phyloP scores from a whole-genome alignment of 2,329 filamentous ascomycete genomes.

The Dactylella cylindrospora region DNA sequence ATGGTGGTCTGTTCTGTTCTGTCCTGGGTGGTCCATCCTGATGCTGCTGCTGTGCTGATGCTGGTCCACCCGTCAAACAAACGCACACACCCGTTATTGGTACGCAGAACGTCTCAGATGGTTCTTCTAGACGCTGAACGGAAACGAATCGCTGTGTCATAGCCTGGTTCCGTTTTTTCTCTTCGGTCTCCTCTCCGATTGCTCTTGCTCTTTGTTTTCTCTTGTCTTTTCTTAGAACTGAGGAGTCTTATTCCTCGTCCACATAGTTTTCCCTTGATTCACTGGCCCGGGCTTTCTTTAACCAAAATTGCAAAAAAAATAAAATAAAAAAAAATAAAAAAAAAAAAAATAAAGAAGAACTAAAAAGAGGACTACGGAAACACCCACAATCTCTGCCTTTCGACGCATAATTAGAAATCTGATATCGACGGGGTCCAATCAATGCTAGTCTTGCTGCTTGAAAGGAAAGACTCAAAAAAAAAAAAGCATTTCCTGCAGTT shows the following conservation, averaged over 20 bases:
- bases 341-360: slow-evolving; percentile 4
- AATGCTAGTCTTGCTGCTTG: slow-evolving; percentile 2
- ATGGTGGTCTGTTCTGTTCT: no score
- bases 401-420: slow-evolving; percentile 43
- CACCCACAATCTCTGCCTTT: no score
- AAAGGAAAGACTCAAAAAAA: no score
- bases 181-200: background rate
- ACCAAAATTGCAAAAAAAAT: background rate
- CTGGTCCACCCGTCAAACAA: slow-evolving; percentile 11
- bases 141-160: no score
- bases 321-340: slow-evolving; percentile 13
- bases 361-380: background rate
- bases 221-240: background rate
- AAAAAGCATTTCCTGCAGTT: slow-evolving; percentile 39
- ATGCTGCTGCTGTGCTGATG: background rate
- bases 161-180: no score
- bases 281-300: no score
- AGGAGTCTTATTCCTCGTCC: background rate
- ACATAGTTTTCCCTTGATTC: background rate
- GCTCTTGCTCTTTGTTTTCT: background rate
- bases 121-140: no score
- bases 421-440: slow-evolving; percentile 32
- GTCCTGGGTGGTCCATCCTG: no score
- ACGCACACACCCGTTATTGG: slow-evolving; percentile 1
- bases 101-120: slow-evolving; percentile 26